Evolutionary conservation across 83 land plant species (phyloP).

Genomic region (Thuja plicata): DNA sequence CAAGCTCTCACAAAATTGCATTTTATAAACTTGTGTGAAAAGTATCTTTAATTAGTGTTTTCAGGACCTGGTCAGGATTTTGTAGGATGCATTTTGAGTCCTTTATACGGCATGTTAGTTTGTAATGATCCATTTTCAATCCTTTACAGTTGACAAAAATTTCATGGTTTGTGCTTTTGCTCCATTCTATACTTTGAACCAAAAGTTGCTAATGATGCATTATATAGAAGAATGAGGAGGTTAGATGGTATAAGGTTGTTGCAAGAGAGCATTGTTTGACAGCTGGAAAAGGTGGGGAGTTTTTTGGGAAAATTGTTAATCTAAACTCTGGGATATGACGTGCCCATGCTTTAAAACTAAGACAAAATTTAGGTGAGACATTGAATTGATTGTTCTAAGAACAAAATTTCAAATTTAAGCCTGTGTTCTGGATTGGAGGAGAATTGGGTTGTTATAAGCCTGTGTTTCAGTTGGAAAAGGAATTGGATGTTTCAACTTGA

Average conservation of each 20-base stretch:
- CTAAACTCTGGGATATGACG: neutral
- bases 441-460: neutral
- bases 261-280: neutral
- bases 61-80: neutral
- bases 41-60: neutral
- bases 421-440: neutral
- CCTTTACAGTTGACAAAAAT: neutral
- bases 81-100: neutral
- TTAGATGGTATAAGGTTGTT: neutral
- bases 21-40: neutral
- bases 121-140: neutral
- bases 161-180: neutral
- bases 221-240: neutral
- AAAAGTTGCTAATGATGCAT: too few species aligned
- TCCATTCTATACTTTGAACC: neutral
- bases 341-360: neutral
- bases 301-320: neutral
- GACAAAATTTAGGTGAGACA: neutral
- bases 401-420: neutral
- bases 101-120: neutral
- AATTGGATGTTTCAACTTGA: neutral
- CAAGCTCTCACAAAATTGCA: neutral
- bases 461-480: neutral
- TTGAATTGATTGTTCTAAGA: neutral
- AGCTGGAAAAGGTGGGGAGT: neutral